Evolutionary conservation across 169 alveolate species (phyloP).

Genomic region (Plasmodium coatneyi): DNA sequence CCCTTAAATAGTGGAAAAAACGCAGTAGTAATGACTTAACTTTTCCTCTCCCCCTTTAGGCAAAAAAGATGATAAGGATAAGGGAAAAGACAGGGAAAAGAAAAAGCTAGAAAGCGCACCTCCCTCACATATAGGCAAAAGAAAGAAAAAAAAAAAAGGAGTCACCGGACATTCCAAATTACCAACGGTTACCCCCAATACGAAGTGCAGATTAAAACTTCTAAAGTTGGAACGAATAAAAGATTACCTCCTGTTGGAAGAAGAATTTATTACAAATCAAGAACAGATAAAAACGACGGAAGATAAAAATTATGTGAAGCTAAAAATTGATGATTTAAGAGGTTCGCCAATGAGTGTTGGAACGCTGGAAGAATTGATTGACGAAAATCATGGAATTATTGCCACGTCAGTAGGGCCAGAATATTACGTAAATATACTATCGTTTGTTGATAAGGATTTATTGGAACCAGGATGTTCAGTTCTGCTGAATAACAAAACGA

Average conservation of each 20-base stretch:
- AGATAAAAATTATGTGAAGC: conserved; percentile 82
- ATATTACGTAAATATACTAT: conserved; percentile 97
- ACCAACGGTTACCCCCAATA: conserved; percentile 93
- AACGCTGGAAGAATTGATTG: conserved; percentile 97
- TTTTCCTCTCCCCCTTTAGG: not conserved
- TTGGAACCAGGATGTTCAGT: conserved; percentile 99
- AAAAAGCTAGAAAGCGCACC: conserved; percentile 79
- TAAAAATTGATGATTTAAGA: conserved; percentile 95
- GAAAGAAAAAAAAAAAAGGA: conserved; percentile 64
- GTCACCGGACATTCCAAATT: conserved; percentile 86
- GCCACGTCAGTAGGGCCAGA: conserved; percentile 98
- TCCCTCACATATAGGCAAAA: conserved; percentile 64
- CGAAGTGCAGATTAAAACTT: conserved; percentile 94
- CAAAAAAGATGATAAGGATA: conserved; percentile 69
- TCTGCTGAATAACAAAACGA: conserved; percentile 95
- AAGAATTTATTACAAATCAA: conserved; percentile 94
- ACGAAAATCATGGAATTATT: conserved; percentile 99
- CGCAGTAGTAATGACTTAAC: not conserved
- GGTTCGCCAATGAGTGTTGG: conserved; percentile 99
- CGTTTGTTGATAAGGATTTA: conserved; percentile 98
- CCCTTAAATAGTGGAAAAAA: not conserved
- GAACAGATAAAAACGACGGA: conserved; percentile 84
- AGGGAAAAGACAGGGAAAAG: conserved; percentile 77
- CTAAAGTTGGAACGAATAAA: conserved; percentile 94
- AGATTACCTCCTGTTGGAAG: conserved; percentile 96